A percentile compares a stretch with the other conserved stretches of the same genome.
Conservation (phyloP, 495 filamentous ascomycete species). For the Chaetomidium leptoderma region DNA sequence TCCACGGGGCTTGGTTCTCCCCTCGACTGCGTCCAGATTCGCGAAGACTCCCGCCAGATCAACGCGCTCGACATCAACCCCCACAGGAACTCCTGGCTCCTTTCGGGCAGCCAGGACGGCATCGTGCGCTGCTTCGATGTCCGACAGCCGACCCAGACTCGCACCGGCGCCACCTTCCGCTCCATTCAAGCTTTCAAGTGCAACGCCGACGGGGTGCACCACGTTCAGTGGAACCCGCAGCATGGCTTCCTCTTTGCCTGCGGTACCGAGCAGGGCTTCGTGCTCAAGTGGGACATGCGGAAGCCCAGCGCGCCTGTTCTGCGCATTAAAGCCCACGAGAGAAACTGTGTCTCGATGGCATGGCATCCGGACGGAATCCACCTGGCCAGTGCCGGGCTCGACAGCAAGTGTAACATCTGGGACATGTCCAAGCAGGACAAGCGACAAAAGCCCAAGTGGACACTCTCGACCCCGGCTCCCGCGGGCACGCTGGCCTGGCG, state of each 20-base stretch:
- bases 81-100: slow-evolving; percentile 64
- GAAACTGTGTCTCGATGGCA: slow-evolving; percentile 73
- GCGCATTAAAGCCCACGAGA: slow-evolving; percentile 77
- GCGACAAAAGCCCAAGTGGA: slow-evolving; percentile 70
- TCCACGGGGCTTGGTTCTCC: slow-evolving; percentile 41
- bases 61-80: slow-evolving; percentile 90
- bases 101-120: slow-evolving; percentile 90
- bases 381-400: slow-evolving; percentile 75
- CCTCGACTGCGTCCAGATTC: slow-evolving; percentile 65
- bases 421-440: slow-evolving; percentile 77
- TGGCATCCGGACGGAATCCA: slow-evolving; percentile 97
- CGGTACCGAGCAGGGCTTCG: slow-evolving; percentile 77
- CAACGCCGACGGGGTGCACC: slow-evolving; percentile 72
- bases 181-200: slow-evolving; percentile 44
- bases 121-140: slow-evolving; percentile 66
- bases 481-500: slow-evolving; percentile 82
- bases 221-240: slow-evolving; percentile 83
- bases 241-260: slow-evolving; percentile 85
- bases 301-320: slow-evolving; percentile 47
- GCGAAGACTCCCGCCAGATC: slow-evolving; percentile 84
- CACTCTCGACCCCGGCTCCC: slow-evolving; percentile 54
- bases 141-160: slow-evolving; percentile 35
- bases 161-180: slow-evolving; percentile 43
- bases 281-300: slow-evolving; percentile 56
- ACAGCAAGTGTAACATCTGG: slow-evolving; percentile 87